phyloP scores from a whole-genome alignment of 2,329 filamentous ascomycete genomes.

The Sclerotinia minor region DNA sequence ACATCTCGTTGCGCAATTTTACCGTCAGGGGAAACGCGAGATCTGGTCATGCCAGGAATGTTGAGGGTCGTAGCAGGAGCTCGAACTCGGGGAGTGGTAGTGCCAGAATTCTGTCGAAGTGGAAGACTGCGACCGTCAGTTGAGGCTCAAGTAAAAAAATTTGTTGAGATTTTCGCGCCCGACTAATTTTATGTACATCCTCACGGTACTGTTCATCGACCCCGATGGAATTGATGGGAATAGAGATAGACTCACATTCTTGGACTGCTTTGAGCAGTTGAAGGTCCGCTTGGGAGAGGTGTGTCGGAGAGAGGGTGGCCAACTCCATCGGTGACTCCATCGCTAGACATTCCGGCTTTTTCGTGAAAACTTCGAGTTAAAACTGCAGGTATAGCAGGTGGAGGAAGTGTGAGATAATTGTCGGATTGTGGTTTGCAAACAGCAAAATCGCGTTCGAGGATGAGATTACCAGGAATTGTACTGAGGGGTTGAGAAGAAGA shows the following conservation, averaged over 20 bases:
- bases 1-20: slow-evolving; percentile 92
- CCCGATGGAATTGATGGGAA: background rate
- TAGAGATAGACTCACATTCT: slow-evolving; percentile 38
- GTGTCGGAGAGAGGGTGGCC: slow-evolving; percentile 33
- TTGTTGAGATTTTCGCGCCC: slow-evolving; percentile 12
- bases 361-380: slow-evolving; percentile 3
- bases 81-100: slow-evolving; percentile 73
- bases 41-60: slow-evolving; percentile 94
- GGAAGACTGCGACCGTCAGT: slow-evolving; percentile 54
- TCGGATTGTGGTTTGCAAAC: slow-evolving; percentile 20
- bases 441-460: slow-evolving; percentile 20
- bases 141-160: slow-evolving; percentile 5
- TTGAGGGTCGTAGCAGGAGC: slow-evolving; percentile 91
- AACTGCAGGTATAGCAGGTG: slow-evolving; percentile 4
- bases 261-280: slow-evolving; percentile 40
- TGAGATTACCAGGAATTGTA: slow-evolving; percentile 5
- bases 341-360: slow-evolving; percentile 17
- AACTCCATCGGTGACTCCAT: slow-evolving; percentile 24
- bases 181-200: background rate
- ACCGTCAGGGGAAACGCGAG: slow-evolving; percentile 92
- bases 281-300: slow-evolving; percentile 34
- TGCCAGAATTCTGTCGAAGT: slow-evolving; percentile 70
- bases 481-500: slow-evolving; percentile 21
- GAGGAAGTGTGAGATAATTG: slow-evolving; percentile 13
- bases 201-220: background rate